Percentiles rank a stretch among this genome's conserved stretches.
Conservation (phyloP, 2,329 filamentous ascomycete genomes). For the Exutisphaerella laricina region DNA sequence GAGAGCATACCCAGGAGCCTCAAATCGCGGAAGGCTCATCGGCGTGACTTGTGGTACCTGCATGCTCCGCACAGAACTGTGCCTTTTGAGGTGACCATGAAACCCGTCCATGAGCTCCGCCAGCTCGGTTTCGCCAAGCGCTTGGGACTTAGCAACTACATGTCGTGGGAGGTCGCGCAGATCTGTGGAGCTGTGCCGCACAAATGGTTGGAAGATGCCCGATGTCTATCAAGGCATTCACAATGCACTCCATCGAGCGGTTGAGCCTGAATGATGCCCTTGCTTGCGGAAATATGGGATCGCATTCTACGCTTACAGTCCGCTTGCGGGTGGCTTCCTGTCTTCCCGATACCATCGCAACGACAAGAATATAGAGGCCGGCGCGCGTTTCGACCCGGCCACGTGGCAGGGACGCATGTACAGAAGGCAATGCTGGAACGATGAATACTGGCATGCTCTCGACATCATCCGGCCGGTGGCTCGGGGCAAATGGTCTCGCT, state of each 20-base stretch:
- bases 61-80: conserved; percentile 55
- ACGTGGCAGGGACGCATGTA: conserved; percentile 39
- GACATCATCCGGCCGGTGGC: conserved; percentile 36
- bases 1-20: conserved; percentile 61
- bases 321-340: conserved; percentile 44
- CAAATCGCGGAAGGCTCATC: conserved; percentile 63
- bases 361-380: conserved; percentile 32
- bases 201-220: conserved; percentile 45
- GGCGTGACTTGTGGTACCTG: conserved; percentile 70
- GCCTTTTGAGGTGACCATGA: conserved; percentile 71
- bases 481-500: conserved; percentile 43
- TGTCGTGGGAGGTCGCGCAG: conserved; percentile 79
- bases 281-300: conserved; percentile 41
- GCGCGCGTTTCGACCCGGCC: conserved; percentile 19
- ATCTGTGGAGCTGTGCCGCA: conserved; percentile 68
- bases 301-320: conserved; percentile 39
- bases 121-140: conserved; percentile 75
- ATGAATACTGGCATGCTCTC: conserved; percentile 41
- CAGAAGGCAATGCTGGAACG: conserved; percentile 39
- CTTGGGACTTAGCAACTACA: conserved; percentile 74
- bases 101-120: conserved; percentile 70
- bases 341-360: conserved; percentile 38
- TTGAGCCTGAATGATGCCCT: conserved; percentile 41
- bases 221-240: conserved; percentile 46
- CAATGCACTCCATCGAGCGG: conserved; percentile 35